These are phyloP conservation scores for Leucocoprinus leucothites DNA, from an alignment of 768 basidiomycete genomes.

Conservation along the genomic window DNA sequence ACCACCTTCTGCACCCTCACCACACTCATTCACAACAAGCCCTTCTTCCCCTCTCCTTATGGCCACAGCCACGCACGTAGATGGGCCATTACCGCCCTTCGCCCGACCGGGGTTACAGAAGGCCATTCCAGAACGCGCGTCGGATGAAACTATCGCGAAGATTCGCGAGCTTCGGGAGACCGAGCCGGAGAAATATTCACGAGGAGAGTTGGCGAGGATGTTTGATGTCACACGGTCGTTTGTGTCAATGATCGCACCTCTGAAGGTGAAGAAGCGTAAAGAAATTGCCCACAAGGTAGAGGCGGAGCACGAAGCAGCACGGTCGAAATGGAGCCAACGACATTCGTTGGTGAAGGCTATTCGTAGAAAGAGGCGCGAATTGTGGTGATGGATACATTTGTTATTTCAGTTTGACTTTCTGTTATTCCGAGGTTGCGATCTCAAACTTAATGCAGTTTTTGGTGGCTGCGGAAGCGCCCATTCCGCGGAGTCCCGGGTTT, in stretches of 20 bases:
- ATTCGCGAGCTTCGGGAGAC: conserved; percentile 55
- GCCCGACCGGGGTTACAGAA: conserved; percentile 38
- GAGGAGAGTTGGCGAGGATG: conserved; percentile 66
- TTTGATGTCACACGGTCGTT: conserved; percentile 73
- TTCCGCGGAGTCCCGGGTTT: conserved; percentile 33
- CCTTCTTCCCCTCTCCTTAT: conserved; percentile 72
- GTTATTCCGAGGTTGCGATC: background rate
- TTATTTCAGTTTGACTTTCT: background rate
- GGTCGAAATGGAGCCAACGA: conserved; percentile 70
- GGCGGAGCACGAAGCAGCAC: conserved; percentile 39
- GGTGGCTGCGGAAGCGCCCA: conserved; percentile 20
- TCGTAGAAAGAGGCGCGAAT: conserved; percentile 59
- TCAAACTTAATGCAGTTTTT: conserved; percentile 1
- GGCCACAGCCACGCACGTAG: conserved; percentile 26
- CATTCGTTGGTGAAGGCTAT: conserved; percentile 62
- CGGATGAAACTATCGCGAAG: conserved; percentile 49
- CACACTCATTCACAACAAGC: conserved; percentile 63
- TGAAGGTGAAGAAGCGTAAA: conserved; percentile 49
- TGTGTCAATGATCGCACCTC: conserved; percentile 60
- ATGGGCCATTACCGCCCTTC: conserved; percentile 42
- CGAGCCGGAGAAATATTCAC: conserved; percentile 59
- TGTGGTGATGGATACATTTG: conserved; percentile 52
- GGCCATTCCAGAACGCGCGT: conserved; percentile 35
- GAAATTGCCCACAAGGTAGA: conserved; percentile 41
- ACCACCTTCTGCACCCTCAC: conserved; percentile 75